Evolutionary conservation across 768 basidiomycete species (phyloP).

Genomic region (Candolleomyces efflorescens): DNA sequence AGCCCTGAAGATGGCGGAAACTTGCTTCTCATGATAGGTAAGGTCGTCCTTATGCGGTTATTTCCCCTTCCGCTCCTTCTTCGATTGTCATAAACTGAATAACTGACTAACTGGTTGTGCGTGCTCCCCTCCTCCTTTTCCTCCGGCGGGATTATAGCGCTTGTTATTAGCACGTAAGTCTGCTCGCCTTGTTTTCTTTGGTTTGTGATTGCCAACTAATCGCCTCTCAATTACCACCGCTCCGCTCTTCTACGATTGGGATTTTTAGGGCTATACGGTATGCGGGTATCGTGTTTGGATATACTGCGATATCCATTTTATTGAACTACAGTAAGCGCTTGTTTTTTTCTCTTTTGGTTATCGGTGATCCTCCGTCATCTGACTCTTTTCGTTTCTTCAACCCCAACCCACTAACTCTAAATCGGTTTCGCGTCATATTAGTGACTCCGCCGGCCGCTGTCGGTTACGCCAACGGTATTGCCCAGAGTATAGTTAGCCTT

Average conservation of each 20-base stretch:
- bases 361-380: not conserved
- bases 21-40: conserved; percentile 76
- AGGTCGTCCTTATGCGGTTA: conserved; percentile 20
- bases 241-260: conserved; percentile 7
- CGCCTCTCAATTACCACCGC: not conserved
- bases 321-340: conserved; percentile 68
- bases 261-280: conserved; percentile 88
- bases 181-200: not conserved
- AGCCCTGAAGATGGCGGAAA: conserved; percentile 67
- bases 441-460: conserved; percentile 90
- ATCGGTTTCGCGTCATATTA: conserved; percentile 23
- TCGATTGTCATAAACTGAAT: conserved; percentile 10
- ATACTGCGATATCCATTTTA: conserved; percentile 86
- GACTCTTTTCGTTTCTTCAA: too few relatives aligned
- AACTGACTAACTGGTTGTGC: conserved; percentile 9
- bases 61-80: not conserved
- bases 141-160: conserved; percentile 34
- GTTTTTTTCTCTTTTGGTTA: not conserved
- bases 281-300: conserved; percentile 84
- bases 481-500: conserved; percentile 92
- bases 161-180: conserved; percentile 79
- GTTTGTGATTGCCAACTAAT: not conserved
- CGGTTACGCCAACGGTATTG: conserved; percentile 91
- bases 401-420: too few relatives aligned
- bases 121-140: not conserved